These are phyloP conservation scores for Termitomyces sp. DNA, from an alignment of 768 basidiomycete genomes.

Conservation along the genomic window DNA sequence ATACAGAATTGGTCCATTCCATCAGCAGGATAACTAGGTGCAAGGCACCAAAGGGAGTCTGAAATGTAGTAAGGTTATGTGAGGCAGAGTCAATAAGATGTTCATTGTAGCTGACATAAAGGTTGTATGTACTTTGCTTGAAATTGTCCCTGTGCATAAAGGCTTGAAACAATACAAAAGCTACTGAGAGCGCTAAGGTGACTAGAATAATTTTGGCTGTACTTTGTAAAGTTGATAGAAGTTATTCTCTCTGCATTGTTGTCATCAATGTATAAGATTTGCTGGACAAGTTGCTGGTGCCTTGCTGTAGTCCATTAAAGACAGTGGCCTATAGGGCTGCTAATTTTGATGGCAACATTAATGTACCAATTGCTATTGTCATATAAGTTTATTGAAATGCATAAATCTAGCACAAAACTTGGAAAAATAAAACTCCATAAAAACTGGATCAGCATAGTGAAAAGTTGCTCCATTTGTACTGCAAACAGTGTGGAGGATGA, in stretches of 20 bases:
- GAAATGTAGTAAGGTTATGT: too few species aligned
- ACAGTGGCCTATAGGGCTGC: not conserved
- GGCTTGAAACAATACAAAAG: conserved; percentile 6
- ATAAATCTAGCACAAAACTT: not conserved
- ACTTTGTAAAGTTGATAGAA: not conserved
- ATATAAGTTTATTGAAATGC: not conserved
- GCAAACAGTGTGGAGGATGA: conserved; percentile 22
- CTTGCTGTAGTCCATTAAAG: conserved; percentile 12
- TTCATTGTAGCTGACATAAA: too few species aligned
- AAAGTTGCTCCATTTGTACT: conserved; percentile 18
- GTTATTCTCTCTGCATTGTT: not conserved
- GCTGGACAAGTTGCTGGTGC: not conserved
- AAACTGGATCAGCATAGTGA: conserved; percentile 1
- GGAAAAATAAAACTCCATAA: not conserved
- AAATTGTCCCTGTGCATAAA: conserved; percentile 6
- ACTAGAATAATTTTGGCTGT: conserved; percentile 8
- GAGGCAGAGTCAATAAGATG: too few species aligned
- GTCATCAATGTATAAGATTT: not conserved
- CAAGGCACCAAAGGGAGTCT: too few species aligned
- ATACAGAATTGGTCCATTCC: too few species aligned
- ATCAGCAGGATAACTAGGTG: too few species aligned
- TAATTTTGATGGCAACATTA: conserved; percentile 17
- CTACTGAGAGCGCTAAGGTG: conserved; percentile 10
- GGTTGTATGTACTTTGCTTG: too few species aligned
- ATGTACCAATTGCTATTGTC: too few species aligned